phyloP scores from a whole-genome alignment of 257 asterid species.

The Ballota nigra region DNA sequence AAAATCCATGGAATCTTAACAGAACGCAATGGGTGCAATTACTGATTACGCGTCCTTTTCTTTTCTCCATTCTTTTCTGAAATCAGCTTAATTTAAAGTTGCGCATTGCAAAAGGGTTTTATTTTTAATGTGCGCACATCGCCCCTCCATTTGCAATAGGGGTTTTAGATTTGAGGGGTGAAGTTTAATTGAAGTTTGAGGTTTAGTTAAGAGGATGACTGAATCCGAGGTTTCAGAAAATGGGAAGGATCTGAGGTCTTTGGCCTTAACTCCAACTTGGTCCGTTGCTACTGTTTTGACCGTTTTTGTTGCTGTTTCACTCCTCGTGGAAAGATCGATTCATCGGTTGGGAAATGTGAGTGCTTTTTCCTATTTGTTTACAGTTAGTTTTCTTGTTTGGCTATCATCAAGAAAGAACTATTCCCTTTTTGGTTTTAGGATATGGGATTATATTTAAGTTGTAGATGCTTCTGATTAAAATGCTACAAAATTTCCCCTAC shows the following conservation, averaged over 20 bases:
- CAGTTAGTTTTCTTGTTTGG: background rate
- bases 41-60: background rate
- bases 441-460: background rate
- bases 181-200: background rate
- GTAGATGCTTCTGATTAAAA: conserved; percentile 2
- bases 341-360: conserved; percentile 84
- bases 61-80: background rate
- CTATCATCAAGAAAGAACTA: background rate
- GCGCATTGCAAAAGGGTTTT: too few species aligned
- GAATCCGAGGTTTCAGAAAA: conserved; percentile 39
- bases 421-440: conserved; percentile 3
- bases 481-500: background rate
- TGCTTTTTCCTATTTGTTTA: background rate
- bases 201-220: conserved; percentile 32
- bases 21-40: background rate
- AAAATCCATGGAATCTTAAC: conserved; percentile 8
- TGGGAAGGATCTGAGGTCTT: conserved; percentile 61
- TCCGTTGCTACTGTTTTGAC: conserved; percentile 93
- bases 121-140: background rate
- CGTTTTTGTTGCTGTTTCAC: conserved; percentile 80
- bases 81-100: background rate
- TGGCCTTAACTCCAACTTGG: conserved; percentile 98
- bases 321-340: conserved; percentile 92
- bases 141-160: background rate
- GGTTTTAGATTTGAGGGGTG: conserved; percentile 11